Percentiles rank a stretch among this genome's conserved stretches.
Evolutionary conservation across 345 rosid species (phyloP).

Genomic region (Dipteronia sinensis): DNA sequence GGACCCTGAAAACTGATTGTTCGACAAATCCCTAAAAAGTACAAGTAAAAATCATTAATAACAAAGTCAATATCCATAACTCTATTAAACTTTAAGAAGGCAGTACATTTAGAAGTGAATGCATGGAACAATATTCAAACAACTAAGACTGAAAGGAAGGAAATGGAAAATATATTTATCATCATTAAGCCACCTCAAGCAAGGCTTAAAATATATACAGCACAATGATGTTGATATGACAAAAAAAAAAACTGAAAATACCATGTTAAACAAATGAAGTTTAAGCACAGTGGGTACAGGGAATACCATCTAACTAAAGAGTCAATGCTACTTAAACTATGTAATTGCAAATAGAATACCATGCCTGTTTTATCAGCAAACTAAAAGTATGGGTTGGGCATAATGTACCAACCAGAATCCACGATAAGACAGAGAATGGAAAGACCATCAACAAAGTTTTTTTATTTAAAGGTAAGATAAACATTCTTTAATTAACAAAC

Average conservation of each 20-base stretch:
- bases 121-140: neutral
- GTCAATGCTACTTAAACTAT: neutral
- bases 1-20: conserved; percentile 75
- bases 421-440: neutral
- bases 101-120: conserved; percentile 2
- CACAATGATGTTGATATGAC: neutral
- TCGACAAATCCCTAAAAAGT: conserved; percentile 75
- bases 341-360: neutral
- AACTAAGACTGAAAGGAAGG: neutral
- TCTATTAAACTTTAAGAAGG: neutral
- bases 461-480: neutral
- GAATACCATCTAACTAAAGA: neutral
- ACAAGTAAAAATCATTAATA: neutral
- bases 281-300: neutral
- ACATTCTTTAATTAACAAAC: neutral
- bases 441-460: neutral
- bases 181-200: neutral
- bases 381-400: neutral
- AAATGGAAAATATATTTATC: neutral
- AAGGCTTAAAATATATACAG: neutral
- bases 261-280: neutral
- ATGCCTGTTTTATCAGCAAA: conserved; percentile 1
- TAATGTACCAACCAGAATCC: neutral
- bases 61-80: conserved; percentile 8
- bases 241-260: neutral